phyloP scores from a whole-genome alignment of 495 filamentous ascomycete genomes.

The Stereocaulon alpinum region DNA sequence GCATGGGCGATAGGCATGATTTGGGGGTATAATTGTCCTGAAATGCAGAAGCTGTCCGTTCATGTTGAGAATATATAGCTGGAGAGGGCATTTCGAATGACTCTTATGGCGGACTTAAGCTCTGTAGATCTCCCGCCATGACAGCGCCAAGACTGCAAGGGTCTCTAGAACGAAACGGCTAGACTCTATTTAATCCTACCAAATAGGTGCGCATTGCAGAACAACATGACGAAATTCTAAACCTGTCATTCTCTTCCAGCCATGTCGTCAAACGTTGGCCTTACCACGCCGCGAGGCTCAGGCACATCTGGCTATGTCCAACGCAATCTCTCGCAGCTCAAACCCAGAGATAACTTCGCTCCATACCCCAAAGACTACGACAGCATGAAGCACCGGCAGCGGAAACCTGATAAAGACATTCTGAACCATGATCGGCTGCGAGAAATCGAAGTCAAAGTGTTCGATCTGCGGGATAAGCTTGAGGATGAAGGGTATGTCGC shows the following conservation, averaged over 20 bases:
- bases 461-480: constrained; percentile 77
- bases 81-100: background rate
- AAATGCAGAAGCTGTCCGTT: too few relatives aligned
- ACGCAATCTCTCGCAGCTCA: constrained; percentile 80
- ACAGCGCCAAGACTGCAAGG: constrained; percentile 13
- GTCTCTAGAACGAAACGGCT: background rate
- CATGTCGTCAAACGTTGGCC: constrained; percentile 98
- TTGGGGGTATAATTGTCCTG: background rate
- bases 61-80: too few relatives aligned
- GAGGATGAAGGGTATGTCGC: constrained; percentile 71
- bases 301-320: constrained; percentile 97
- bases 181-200: background rate
- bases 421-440: constrained; percentile 86
- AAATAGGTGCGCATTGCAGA: background rate
- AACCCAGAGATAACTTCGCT: constrained; percentile 53
- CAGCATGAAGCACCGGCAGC: constrained; percentile 53
- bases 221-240: background rate
- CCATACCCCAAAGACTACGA: constrained; percentile 59
- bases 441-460: constrained; percentile 82
- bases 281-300: constrained; percentile 85
- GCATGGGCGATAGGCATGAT: constrained; percentile 12
- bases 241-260: constrained; percentile 9
- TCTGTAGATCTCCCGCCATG: constrained; percentile 11
- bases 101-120: constrained; percentile 2
- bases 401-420: constrained; percentile 82